Conservation (phyloP, 108 stramenopile genomes). For the Fragilariopsis cylindrus region DNA sequence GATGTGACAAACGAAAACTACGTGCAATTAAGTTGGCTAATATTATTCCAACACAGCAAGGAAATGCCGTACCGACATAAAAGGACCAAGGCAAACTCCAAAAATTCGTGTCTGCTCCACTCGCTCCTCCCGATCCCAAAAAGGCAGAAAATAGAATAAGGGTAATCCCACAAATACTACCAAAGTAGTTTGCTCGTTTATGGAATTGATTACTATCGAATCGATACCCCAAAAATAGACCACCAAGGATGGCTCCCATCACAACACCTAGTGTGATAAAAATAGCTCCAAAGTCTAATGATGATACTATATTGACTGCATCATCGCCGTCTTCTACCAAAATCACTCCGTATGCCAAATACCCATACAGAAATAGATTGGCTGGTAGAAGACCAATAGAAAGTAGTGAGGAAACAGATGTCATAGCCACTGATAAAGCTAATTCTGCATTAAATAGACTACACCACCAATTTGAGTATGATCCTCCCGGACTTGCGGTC, state of each 20-base stretch:
- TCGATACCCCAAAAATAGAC: slow-evolving; percentile 57
- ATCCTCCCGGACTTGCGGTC: slow-evolving; percentile 80
- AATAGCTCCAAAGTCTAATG: slow-evolving; percentile 68
- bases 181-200: slow-evolving; percentile 62
- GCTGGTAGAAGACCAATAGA: slow-evolving; percentile 70
- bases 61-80: slow-evolving; percentile 70
- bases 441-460: slow-evolving; percentile 84
- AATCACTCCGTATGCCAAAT: slow-evolving; percentile 22
- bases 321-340: slow-evolving; percentile 18
- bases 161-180: slow-evolving; percentile 66
- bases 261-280: slow-evolving; percentile 76
- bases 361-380: slow-evolving; percentile 73
- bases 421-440: slow-evolving; percentile 86
- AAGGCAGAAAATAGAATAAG: slow-evolving; percentile 68
- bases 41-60: slow-evolving; percentile 62
- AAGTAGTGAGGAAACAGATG: slow-evolving; percentile 77
- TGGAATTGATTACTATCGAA: slow-evolving; percentile 60
- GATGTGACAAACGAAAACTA: slow-evolving; percentile 48
- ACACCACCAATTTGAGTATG: slow-evolving; percentile 89
- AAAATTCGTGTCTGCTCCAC: slow-evolving; percentile 48
- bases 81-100: slow-evolving; percentile 63
- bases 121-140: slow-evolving; percentile 55
- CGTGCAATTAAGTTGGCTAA: slow-evolving; percentile 59
- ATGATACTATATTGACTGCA: slow-evolving; percentile 49
- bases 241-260: slow-evolving; percentile 64